Percentiles rank a stretch among this genome's conserved stretches.
Evolutionary conservation across 192 early-diverging fungal genomes (phyloP).

Genomic region (Umbelopsis vinacea): DNA sequence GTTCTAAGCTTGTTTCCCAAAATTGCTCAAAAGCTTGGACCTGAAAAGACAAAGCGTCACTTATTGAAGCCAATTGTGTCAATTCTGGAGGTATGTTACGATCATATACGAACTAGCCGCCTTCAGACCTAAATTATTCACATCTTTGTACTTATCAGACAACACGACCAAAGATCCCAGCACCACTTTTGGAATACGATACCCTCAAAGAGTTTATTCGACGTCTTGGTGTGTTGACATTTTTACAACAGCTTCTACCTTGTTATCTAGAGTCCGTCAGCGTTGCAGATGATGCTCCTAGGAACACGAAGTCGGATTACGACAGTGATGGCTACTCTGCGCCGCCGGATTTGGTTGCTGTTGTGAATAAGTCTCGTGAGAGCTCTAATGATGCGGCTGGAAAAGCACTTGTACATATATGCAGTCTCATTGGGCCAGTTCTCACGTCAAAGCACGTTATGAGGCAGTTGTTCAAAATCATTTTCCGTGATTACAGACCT

Average conservation of each 20-base stretch:
- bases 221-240: slow-evolving; percentile 53
- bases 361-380: slow-evolving; percentile 28
- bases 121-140: not conserved
- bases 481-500: slow-evolving; percentile 49
- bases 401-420: slow-evolving; percentile 54
- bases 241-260: slow-evolving; percentile 59
- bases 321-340: not conserved
- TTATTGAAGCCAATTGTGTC: slow-evolving; percentile 62
- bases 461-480: slow-evolving; percentile 54
- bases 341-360: slow-evolving; percentile 3
- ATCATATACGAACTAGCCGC: too few species aligned
- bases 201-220: slow-evolving; percentile 52
- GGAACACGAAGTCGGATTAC: slow-evolving; percentile 27
- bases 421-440: slow-evolving; percentile 56
- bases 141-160: slow-evolving; percentile 36
- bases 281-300: slow-evolving; percentile 39
- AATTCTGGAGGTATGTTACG: slow-evolving; percentile 55
- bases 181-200: slow-evolving; percentile 41
- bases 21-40: slow-evolving; percentile 54
- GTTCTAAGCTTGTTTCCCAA: slow-evolving; percentile 58
- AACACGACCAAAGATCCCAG: slow-evolving; percentile 49
- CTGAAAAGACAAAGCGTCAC: slow-evolving; percentile 47
- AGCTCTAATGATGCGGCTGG: slow-evolving; percentile 41
- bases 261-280: slow-evolving; percentile 60
- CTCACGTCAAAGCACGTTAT: slow-evolving; percentile 62